These are phyloP conservation scores for Trypanosoma vivax DNA, from an alignment of 208 protist species.

Conservation along the genomic window DNA sequence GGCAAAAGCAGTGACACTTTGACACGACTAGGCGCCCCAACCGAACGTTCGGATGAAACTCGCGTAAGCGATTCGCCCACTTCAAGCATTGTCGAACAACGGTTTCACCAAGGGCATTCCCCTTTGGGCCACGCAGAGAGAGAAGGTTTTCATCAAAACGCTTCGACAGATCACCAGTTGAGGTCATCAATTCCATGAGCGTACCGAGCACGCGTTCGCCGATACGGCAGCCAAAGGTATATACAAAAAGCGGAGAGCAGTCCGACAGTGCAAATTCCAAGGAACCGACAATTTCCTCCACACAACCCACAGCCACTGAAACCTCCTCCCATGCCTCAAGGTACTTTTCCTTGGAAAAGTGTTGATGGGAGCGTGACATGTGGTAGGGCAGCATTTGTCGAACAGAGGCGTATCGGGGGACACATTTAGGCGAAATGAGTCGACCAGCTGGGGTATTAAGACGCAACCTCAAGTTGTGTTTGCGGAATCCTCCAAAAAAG, in stretches of 20 bases:
- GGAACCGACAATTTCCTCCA: conserved; percentile 70
- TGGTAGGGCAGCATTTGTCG: conserved; percentile 61
- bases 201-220: conserved; percentile 28
- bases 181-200: conserved; percentile 35
- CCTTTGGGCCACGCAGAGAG: conserved; percentile 10
- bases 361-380: conserved; percentile 51
- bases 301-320: conserved; percentile 58
- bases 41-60: conserved; percentile 53
- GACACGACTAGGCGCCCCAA: conserved; percentile 32
- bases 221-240: conserved; percentile 44
- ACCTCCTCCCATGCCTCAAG: conserved; percentile 55
- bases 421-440: conserved; percentile 39
- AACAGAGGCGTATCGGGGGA: conserved; percentile 41
- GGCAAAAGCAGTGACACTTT: conserved; percentile 23
- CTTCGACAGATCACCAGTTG: background rate
- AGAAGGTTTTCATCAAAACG: conserved; percentile 15
- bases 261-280: conserved; percentile 63
- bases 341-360: conserved; percentile 26
- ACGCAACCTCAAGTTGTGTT: background rate
- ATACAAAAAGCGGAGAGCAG: conserved; percentile 63
- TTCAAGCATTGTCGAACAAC: conserved; percentile 37
- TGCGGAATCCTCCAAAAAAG: conserved; percentile 66
- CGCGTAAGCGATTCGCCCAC: conserved; percentile 37
- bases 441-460: conserved; percentile 14
- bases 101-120: conserved; percentile 30